Conservation (phyloP, 129 eudicot genomes). For the Deinandra increscens region DNA sequence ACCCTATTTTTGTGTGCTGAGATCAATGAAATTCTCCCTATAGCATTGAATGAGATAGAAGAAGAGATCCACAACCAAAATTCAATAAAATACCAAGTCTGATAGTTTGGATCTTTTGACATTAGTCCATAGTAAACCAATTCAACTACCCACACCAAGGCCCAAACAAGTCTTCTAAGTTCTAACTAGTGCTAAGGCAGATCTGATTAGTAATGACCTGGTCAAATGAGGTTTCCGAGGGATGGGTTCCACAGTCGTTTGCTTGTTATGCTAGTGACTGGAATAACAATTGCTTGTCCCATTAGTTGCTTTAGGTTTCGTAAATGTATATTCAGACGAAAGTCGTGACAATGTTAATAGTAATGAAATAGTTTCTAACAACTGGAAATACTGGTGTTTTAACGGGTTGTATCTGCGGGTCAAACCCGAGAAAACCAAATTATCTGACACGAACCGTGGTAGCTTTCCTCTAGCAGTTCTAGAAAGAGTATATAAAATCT, state of each 20-base stretch:
- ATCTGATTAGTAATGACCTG: slow-evolving; percentile 57
- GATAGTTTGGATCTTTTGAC: slow-evolving; percentile 52
- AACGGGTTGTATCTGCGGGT: no score
- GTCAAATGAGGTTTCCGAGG: slow-evolving; percentile 61
- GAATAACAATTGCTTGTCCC: slow-evolving; percentile 62
- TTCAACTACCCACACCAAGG: slow-evolving; percentile 45
- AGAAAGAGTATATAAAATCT: no score
- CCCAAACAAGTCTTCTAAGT: slow-evolving; percentile 18
- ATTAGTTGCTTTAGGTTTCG: slow-evolving; percentile 59
- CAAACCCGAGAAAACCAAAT: no score
- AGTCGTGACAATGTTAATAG: neutral
- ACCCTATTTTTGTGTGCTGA: neutral
- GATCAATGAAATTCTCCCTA: neutral
- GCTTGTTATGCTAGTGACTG: slow-evolving; percentile 66
- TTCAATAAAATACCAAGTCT: neutral
- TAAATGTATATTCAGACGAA: slow-evolving; percentile 32
- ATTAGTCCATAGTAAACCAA: slow-evolving; percentile 44
- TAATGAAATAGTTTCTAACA: neutral
- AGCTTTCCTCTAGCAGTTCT: no score
- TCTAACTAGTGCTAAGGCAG: slow-evolving; percentile 57
- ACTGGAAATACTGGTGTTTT: neutral
- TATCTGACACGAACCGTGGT: no score
- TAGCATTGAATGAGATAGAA: neutral
- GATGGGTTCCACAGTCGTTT: slow-evolving; percentile 58
- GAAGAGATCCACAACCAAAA: neutral